phyloP scores from a whole-genome alignment of 352 stramenopile genomes.

The Hyaloperonospora brassicae region DNA sequence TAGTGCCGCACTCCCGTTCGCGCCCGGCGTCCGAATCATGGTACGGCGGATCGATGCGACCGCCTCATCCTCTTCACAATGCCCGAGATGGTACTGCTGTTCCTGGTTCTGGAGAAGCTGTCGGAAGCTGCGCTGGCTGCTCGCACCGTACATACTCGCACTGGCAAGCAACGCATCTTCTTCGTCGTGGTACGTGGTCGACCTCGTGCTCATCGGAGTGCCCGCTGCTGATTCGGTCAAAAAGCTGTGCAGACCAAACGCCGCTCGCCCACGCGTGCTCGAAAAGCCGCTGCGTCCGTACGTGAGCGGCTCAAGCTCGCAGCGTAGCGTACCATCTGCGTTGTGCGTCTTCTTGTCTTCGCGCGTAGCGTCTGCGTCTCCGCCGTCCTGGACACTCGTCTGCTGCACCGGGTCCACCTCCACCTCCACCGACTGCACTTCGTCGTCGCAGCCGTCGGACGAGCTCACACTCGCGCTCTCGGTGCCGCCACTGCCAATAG shows the following conservation, averaged over 20 bases:
- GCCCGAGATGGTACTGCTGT: slow-evolving; percentile 48
- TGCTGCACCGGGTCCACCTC: slow-evolving; percentile 3
- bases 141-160: slow-evolving; percentile 59
- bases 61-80: slow-evolving; percentile 41
- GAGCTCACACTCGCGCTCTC: slow-evolving; percentile 40
- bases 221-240: slow-evolving; percentile 35
- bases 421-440: slow-evolving; percentile 36
- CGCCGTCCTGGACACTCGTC: slow-evolving; percentile 1
- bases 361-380: neutral
- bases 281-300: slow-evolving; percentile 22
- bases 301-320: slow-evolving; percentile 23
- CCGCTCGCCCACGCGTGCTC: slow-evolving; percentile 16
- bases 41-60: slow-evolving; percentile 29
- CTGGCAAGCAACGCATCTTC: slow-evolving; percentile 68
- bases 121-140: slow-evolving; percentile 55
- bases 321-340: neutral
- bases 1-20: slow-evolving; percentile 11
- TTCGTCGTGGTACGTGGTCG: slow-evolving; percentile 55
- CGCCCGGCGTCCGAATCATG: slow-evolving; percentile 25
- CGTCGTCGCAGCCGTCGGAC: slow-evolving; percentile 35
- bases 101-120: slow-evolving; percentile 71
- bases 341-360: slow-evolving; percentile 3
- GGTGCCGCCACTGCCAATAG: slow-evolving; percentile 25
- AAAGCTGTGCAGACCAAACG: slow-evolving; percentile 28
- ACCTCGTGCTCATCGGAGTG: slow-evolving; percentile 46